A percentile compares a stretch with the other conserved stretches of the same genome.
Conservation (phyloP, 495 filamentous ascomycete species). For the Saxophila tyrrhenica region DNA sequence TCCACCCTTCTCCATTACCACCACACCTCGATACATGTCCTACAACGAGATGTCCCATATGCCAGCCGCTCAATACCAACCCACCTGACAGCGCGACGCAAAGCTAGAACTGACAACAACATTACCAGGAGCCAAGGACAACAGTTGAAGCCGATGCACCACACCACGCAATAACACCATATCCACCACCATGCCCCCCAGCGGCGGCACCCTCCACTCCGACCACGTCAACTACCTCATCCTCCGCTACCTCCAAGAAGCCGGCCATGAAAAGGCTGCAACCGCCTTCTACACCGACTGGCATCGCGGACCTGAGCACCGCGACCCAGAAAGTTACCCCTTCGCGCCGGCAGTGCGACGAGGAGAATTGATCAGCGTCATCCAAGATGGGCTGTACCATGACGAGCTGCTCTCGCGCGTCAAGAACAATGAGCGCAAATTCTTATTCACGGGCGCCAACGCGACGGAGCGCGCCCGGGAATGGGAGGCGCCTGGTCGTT, state of each 20-base stretch:
- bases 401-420: conserved; percentile 24
- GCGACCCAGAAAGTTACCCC: conserved; percentile 27
- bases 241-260: conserved; percentile 65
- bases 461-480: not conserved
- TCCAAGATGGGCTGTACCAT: conserved; percentile 30
- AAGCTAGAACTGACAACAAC: too few relatives aligned
- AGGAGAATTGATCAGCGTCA: conserved; percentile 23
- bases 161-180: not conserved
- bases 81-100: too few relatives aligned
- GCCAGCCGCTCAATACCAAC: too few relatives aligned
- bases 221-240: conserved; percentile 97
- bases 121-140: not conserved
- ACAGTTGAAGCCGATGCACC: not conserved
- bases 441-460: conserved; percentile 2
- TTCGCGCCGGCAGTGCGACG: conserved; percentile 28
- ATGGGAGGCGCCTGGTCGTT: not conserved
- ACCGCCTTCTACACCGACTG: conserved; percentile 25
- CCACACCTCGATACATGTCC: not conserved
- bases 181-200: not conserved
- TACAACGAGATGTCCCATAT: not conserved
- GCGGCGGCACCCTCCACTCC: conserved; percentile 47
- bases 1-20: not conserved
- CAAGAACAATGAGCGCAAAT: conserved; percentile 4
- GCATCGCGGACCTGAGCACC: conserved; percentile 17
- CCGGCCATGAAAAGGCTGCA: conserved; percentile 35